Evolutionary conservation across 306 rosid genomes (phyloP).

Genomic region (Prunus fruticosa): DNA sequence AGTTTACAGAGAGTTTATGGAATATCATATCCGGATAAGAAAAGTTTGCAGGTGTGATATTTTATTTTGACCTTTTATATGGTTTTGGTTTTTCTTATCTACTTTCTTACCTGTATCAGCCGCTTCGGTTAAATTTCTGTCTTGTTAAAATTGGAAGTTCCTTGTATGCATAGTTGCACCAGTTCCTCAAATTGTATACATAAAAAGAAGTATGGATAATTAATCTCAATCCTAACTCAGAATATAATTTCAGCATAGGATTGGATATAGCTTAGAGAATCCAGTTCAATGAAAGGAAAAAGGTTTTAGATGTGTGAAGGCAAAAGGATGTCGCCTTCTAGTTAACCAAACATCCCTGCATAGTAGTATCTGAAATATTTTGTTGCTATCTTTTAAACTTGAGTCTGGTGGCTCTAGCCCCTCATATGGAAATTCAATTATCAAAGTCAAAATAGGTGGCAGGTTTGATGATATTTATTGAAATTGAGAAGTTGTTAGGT

Average conservation of each 20-base stretch:
- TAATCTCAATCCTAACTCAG: not conserved
- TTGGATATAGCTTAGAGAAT: not conserved
- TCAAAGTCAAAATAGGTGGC: not conserved
- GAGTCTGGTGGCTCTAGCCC: not conserved
- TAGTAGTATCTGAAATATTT: not conserved
- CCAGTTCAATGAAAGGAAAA: not conserved
- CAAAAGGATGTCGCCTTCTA: not conserved
- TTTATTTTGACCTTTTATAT: not conserved
- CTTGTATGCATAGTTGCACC: not conserved
- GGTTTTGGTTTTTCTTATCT: not conserved
- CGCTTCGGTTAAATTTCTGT: not conserved
- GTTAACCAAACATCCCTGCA: not conserved
- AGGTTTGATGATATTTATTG: not conserved
- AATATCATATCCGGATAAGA: slow-evolving; percentile 92
- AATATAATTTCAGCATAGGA: not conserved
- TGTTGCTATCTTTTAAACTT: not conserved
- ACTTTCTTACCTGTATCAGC: not conserved
- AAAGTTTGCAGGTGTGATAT: slow-evolving; percentile 84
- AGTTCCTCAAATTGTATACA: not conserved
- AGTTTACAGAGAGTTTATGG: slow-evolving; percentile 97
- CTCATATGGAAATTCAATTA: not conserved
- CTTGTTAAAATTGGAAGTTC: not conserved
- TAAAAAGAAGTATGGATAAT: not conserved
- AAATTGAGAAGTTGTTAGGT: not conserved
- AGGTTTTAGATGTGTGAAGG: not conserved